Conservation (phyloP, 495 filamentous ascomycete genomes). For the Rhypophila decipiens region DNA sequence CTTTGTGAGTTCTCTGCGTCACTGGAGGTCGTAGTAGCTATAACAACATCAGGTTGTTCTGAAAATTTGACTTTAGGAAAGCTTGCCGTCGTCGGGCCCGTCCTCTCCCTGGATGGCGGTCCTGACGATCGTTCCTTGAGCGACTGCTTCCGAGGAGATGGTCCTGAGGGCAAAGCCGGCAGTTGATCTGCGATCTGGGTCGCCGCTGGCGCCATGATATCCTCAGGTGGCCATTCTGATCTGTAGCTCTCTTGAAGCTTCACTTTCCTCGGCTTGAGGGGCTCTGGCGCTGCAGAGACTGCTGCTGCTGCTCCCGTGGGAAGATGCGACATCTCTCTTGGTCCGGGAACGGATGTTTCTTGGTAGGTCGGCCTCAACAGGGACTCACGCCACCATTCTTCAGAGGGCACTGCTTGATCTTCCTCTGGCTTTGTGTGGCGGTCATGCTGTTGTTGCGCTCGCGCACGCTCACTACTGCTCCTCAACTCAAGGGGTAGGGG, state of each 20-base stretch:
- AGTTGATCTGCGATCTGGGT: neutral
- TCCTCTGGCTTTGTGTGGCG: no score
- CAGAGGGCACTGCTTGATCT: no score
- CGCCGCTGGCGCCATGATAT: neutral
- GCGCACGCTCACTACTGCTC: conserved; percentile 6
- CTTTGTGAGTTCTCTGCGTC: conserved; percentile 39
- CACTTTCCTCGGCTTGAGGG: no score
- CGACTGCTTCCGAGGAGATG: neutral
- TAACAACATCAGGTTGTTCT: no score
- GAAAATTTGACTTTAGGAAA: conserved; percentile 1
- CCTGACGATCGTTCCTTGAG: neutral
- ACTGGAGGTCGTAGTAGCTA: no score
- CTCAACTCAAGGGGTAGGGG: conserved; percentile 23
- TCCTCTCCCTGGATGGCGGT: neutral
- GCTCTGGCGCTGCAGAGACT: neutral
- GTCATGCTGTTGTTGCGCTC: conserved; percentile 7
- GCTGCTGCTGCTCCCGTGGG: neutral
- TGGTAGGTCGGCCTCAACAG: no score
- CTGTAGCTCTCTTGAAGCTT: conserved; percentile 40
- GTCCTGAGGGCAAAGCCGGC: neutral
- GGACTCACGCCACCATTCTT: no score
- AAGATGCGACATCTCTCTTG: neutral
- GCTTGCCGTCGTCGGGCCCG: neutral
- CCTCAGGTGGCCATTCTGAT: neutral
- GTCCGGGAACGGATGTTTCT: neutral